A percentile compares a stretch with the other conserved stretches of the same genome.
Conservation (phyloP, 306 rosid genomes). For the Pachyrhizus erosus region DNA sequence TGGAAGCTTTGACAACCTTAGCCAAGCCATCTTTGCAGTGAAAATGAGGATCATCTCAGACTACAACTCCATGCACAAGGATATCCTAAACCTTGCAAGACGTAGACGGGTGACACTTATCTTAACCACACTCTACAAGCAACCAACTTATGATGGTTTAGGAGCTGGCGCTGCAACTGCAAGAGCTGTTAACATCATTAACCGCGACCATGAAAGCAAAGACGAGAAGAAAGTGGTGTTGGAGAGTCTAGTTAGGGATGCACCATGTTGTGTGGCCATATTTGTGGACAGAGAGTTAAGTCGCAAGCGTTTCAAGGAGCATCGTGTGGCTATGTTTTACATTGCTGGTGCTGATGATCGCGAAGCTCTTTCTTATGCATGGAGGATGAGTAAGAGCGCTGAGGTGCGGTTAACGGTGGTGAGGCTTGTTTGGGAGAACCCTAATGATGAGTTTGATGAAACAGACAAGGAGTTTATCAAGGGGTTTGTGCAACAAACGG, state of each 20-base stretch:
- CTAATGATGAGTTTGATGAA: conserved; percentile 40
- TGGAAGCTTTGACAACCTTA: conserved; percentile 46
- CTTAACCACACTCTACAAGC: conserved; percentile 41
- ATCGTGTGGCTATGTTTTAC: conserved; percentile 44
- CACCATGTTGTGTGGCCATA: conserved; percentile 47
- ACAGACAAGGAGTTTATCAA: conserved; percentile 29
- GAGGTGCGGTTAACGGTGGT: conserved; percentile 45
- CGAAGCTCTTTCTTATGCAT: conserved; percentile 53
- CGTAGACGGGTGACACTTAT: conserved; percentile 40
- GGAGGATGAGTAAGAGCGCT: conserved; percentile 49
- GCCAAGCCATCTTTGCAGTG: conserved; percentile 51
- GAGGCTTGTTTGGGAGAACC: conserved; percentile 51
- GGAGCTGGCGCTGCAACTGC: conserved; percentile 51
- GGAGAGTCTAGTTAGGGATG: conserved; percentile 34
- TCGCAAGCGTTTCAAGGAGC: conserved; percentile 8
- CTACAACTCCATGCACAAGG: conserved; percentile 51
- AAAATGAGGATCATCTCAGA: conserved; percentile 44
- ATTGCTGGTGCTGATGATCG: conserved; percentile 48
- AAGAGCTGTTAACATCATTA: conserved; percentile 50
- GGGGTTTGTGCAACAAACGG: not conserved
- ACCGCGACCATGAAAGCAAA: conserved; percentile 36
- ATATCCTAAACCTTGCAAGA: conserved; percentile 39
- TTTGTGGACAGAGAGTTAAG: conserved; percentile 45
- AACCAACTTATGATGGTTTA: conserved; percentile 51
- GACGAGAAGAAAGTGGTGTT: conserved; percentile 45